These are phyloP conservation scores for Fusarium sp. DNA, from an alignment of 2,329 filamentous ascomycete genomes.

Conservation along the genomic window DNA sequence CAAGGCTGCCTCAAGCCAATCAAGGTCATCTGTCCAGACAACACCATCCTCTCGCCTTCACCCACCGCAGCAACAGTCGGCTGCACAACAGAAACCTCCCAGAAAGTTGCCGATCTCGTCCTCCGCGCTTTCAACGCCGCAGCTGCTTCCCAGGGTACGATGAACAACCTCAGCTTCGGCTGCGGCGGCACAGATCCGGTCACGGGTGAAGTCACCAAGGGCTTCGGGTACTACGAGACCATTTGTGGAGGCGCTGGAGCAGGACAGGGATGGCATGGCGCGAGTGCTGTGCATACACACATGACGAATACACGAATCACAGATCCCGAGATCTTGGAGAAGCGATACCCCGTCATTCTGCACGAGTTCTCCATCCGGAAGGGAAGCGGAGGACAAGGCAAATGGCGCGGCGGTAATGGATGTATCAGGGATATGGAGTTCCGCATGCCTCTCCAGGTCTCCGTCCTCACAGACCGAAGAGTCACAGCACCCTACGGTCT, in stretches of 20 bases:
- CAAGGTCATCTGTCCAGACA: conserved; percentile 47
- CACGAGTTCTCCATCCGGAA: conserved; percentile 51
- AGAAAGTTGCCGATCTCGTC: conserved; percentile 72
- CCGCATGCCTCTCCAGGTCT: conserved; percentile 80
- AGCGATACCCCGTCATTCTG: conserved; percentile 53
- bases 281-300: conserved; percentile 52
- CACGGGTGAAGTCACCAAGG: conserved; percentile 46
- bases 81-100: conserved; percentile 53
- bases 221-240: conserved; percentile 56
- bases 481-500: conserved; percentile 83
- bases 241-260: conserved; percentile 54
- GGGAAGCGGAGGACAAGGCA: conserved; percentile 69
- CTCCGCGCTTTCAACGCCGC: conserved; percentile 81
- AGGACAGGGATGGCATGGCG: conserved; percentile 49
- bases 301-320: conserved; percentile 58
- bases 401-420: conserved; percentile 80
- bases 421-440: conserved; percentile 86
- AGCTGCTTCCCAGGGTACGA: conserved; percentile 82
- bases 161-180: conserved; percentile 85
- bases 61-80: conserved; percentile 53
- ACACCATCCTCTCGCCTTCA: conserved; percentile 54
- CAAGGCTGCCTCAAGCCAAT: conserved; percentile 64
- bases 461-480: conserved; percentile 81
- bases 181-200: conserved; percentile 63
- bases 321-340: conserved; percentile 55